phyloP scores from a whole-genome alignment of 495 filamentous ascomycete genomes.

The Aspergillus asperescens region DNA sequence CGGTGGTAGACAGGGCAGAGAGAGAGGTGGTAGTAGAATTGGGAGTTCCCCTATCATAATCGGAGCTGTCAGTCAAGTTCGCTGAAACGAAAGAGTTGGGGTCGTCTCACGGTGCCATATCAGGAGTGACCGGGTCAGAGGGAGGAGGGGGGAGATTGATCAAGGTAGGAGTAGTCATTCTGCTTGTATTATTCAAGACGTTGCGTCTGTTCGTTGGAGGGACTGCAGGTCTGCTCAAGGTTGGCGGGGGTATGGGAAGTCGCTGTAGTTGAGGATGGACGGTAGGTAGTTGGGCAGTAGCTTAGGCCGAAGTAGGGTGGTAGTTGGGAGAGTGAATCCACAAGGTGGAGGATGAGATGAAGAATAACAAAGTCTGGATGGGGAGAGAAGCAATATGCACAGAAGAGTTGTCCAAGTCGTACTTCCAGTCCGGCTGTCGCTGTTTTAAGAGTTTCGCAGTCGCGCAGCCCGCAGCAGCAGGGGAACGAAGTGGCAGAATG shows the following conservation, averaged over 20 bases:
- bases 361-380: not conserved
- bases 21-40: slow-evolving; percentile 82
- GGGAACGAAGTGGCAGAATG: too few species aligned
- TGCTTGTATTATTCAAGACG: slow-evolving; percentile 2
- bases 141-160: slow-evolving; percentile 83
- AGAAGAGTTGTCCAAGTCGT: not conserved
- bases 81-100: not conserved
- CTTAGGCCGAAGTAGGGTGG: not conserved
- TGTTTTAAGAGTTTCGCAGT: too few species aligned
- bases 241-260: not conserved
- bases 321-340: not conserved
- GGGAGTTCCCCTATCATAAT: slow-evolving; percentile 85
- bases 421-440: too few species aligned
- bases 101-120: slow-evolving; percentile 70
- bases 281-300: slow-evolving; percentile 7
- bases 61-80: slow-evolving; percentile 14
- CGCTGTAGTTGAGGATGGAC: not conserved
- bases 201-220: not conserved
- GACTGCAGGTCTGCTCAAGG: not conserved
- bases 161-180: slow-evolving; percentile 54
- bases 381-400: not conserved
- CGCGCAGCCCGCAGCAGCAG: too few species aligned
- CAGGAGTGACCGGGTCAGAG: slow-evolving; percentile 80
- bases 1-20: slow-evolving; percentile 80
- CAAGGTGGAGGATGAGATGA: not conserved